A percentile compares a stretch with the other conserved stretches of the same genome.
These are phyloP conservation scores for Colletotrichum tabaci DNA, from an alignment of 2,329 filamentous ascomycete genomes.

Conservation along the genomic window DNA sequence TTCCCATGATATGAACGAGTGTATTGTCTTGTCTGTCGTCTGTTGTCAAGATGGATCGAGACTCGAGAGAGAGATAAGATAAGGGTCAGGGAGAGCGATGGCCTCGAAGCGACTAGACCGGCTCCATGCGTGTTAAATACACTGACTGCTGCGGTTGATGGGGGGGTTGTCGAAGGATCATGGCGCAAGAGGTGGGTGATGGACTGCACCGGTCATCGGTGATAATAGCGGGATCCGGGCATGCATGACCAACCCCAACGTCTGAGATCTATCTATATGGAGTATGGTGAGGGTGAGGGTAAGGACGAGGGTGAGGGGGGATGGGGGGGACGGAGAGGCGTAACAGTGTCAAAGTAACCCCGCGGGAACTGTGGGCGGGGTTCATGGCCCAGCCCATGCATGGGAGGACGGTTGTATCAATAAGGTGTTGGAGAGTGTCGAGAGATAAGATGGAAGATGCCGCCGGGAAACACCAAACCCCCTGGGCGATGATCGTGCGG, in stretches of 20 bases:
- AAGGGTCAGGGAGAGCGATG: neutral
- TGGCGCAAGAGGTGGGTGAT: slow-evolving; percentile 5
- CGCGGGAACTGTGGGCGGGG: slow-evolving; percentile 33
- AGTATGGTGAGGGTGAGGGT: too few species aligned
- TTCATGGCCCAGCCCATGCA: neutral
- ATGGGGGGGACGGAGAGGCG: neutral
- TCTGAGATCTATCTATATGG: slow-evolving; percentile 1
- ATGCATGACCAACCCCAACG: neutral
- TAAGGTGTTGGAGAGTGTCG: neutral
- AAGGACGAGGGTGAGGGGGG: neutral
- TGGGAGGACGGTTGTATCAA: too few species aligned
- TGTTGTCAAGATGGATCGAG: neutral
- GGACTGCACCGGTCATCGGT: slow-evolving; percentile 27
- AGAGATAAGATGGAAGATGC: slow-evolving; percentile 32
- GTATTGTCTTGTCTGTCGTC: neutral
- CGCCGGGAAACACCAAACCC: slow-evolving; percentile 11
- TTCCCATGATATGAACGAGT: slow-evolving; percentile 22
- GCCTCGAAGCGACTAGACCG: neutral
- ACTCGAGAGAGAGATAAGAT: neutral
- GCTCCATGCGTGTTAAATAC: slow-evolving; percentile 32
- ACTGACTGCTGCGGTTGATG: slow-evolving; percentile 1
- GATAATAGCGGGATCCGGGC: neutral
- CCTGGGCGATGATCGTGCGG: neutral
- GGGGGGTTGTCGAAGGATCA: neutral
- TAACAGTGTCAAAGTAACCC: slow-evolving; percentile 30